Base-by-base conservation (phyloP, 2,329 filamentous ascomycete genomes). In the Aspergillus pseudonomiae region DNA sequence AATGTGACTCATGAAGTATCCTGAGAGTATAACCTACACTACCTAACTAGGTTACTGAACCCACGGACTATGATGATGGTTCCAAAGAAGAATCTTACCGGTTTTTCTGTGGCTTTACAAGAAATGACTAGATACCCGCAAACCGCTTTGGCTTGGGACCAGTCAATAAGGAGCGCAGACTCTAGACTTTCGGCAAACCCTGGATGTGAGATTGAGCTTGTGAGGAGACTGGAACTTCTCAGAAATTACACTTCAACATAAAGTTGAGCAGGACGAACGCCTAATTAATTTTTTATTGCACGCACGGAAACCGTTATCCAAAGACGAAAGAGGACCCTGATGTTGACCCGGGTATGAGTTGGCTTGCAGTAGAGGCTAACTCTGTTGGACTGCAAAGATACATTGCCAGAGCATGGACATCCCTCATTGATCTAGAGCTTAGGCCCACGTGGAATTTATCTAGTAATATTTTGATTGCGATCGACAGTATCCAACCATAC, bases 361-460 rank as follows among this genome's bases (percentile, higher is more conserved):
- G 45, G 12, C 48, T 52, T 52, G 48, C 48, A 52, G 48, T 21
- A 52, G 48, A 52, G 28, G 48, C 48, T 32, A 52, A 52, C 48
- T 52, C 48, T 32, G 34, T 32, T 52, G 6, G 16, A 32, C n/a
- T 32, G 28, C 45, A 32, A 12, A n/a, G 28, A 34, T 52, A 4
- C 19, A 4, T 41, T 41, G 39, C 19, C 16, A n/a, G 6, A 50
- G 26, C 14, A 45, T 24, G n/a, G 21, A 26, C 28, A 32, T 14
- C 21, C 19, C 7, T 32, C 26, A 32, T 52, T 19, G 16, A n/a
- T 32, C 48, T 10, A 21, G 48, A 52, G 48, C 28, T 12, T 52
- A 26, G 28, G 28, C 48, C 48, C 48, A 52, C 48, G 48, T 52
- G 48, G 28, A 28, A 21, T 21, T 52, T n/a, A 16, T 48, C 45